Percentiles rank a stretch among this genome's conserved stretches.
Conservation (phyloP, 805 yeast species). For the Trichomonascus vanleenenianus region DNA sequence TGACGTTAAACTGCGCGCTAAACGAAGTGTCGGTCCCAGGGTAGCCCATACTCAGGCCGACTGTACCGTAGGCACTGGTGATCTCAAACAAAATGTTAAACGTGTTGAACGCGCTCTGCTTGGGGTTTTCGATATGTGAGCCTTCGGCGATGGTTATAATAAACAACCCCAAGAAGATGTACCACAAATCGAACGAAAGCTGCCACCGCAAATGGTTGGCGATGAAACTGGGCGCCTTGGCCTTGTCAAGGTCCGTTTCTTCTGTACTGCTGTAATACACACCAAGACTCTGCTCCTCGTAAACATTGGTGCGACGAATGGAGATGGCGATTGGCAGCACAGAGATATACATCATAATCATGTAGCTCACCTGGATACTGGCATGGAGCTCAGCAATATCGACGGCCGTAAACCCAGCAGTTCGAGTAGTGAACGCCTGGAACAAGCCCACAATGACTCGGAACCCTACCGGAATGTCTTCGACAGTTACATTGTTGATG, state of each 20-base stretch:
- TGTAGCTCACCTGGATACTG: slow-evolving; percentile 85
- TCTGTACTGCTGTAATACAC: slow-evolving; percentile 44
- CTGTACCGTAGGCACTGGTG: slow-evolving; percentile 94
- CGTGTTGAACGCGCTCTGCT: slow-evolving; percentile 47
- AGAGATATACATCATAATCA: slow-evolving; percentile 97
- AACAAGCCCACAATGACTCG: slow-evolving; percentile 75
- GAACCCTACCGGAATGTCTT: slow-evolving; percentile 54
- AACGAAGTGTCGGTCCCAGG: slow-evolving; percentile 62
- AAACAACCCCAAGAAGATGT: slow-evolving; percentile 75
- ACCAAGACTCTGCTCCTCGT: slow-evolving; percentile 96
- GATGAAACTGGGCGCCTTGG: slow-evolving; percentile 52
- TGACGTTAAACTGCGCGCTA: slow-evolving; percentile 56
- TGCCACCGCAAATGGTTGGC: slow-evolving; percentile 88
- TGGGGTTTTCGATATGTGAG: slow-evolving; percentile 40
- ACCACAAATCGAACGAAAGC: slow-evolving; percentile 92
- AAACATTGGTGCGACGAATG: slow-evolving; percentile 92
- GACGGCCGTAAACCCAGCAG: slow-evolving; percentile 82
- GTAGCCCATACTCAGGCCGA: slow-evolving; percentile 84
- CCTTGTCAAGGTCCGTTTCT: slow-evolving; percentile 10
- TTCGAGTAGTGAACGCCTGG: slow-evolving; percentile 88
- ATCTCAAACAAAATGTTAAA: slow-evolving; percentile 79
- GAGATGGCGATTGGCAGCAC: slow-evolving; percentile 95
- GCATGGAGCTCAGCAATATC: slow-evolving; percentile 69
- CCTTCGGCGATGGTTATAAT: slow-evolving; percentile 85
- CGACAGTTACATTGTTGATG: slow-evolving; percentile 40